Evolutionary conservation across 108 stramenopile genomes (phyloP), one percentile per base, ranked within the genome.

Genomic region (Schizochytrium sp.): DNA sequence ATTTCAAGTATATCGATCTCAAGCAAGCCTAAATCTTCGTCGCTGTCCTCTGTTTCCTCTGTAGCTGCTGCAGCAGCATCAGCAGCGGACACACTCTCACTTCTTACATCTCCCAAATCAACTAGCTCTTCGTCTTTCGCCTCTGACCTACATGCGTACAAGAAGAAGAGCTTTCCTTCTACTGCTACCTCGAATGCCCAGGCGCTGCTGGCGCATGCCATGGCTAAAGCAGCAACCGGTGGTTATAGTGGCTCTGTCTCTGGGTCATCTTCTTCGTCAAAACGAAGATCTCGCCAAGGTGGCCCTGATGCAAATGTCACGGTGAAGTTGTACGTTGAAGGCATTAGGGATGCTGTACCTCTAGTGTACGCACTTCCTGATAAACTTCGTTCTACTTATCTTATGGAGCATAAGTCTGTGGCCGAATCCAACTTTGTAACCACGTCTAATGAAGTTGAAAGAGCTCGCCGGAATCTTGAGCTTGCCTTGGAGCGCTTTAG

Each of bases 401-500:
- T 83, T 0, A 53, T 83, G 45, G 76, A 83, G 15, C 47, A 55
- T 38, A 83, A 83, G 28, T 49, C 76, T 12, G 2, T n/a, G 45
- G 47, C 76, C 15, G 76, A 83, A 2, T 10, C 76, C 15, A 12
- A 13, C 0, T 83, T 55, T 83, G 76, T 83, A 1, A 17, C 47
- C 15, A 55, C 50, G 50, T 53, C 55, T 0, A 17, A 10, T 1
- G 53, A 55, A 42, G 50, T 83, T 5, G 47, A 49, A n/a, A n/a
- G 53, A n/a, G 53, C 47, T 42, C 47, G 76, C 47, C 76, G 53
- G 5, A 83, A 50, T 28, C 76, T 83, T 0, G 76, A 83, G 76
- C 76, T 83, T 49, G 47, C 76, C 10, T 53, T 83, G 10, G 76
- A 83, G 76, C 76, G 76, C 5, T 55, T 83, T 49, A 83, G 76